Evolutionary conservation across 116 monocot genomes (phyloP).

Genomic region (Dioscorea cayenensis): DNA sequence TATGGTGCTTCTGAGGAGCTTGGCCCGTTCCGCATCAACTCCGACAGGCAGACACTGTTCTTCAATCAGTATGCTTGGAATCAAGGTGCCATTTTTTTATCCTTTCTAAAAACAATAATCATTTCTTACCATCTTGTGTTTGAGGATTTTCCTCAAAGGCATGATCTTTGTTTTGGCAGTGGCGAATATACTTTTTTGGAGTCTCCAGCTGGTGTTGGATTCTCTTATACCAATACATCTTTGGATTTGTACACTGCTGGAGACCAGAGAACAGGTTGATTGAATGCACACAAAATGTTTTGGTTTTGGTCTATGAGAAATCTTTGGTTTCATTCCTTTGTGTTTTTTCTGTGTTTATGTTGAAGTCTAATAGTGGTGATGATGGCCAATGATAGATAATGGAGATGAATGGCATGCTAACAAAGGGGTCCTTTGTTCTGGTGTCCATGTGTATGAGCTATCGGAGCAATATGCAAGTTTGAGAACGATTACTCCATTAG

Average conservation of each 20-base stretch:
- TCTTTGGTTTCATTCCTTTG: neutral
- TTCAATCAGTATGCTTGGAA: constrained; percentile 74
- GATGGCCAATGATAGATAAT: too few species aligned
- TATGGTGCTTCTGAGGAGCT: constrained; percentile 62
- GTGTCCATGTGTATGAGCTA: too few species aligned
- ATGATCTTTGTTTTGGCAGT: constrained; percentile 19
- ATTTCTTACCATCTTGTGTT: neutral
- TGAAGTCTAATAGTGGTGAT: too few species aligned
- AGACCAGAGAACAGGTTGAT: constrained; percentile 58
- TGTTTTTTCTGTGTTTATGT: too few species aligned
- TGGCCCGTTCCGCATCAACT: constrained; percentile 48
- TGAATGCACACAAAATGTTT: too few species aligned
- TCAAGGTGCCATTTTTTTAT: constrained; percentile 19
- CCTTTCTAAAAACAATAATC: too few species aligned
- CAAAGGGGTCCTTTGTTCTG: too few species aligned
- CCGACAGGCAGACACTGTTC: constrained; percentile 55
- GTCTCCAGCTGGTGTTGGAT: constrained; percentile 70
- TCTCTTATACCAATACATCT: constrained; percentile 66
- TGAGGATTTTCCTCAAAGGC: neutral
- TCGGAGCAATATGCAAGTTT: too few species aligned
- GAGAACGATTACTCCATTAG: too few species aligned
- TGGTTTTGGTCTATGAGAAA: neutral
- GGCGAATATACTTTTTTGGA: constrained; percentile 88
- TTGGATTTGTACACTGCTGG: constrained; percentile 48
- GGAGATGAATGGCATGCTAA: too few species aligned